Base-by-base conservation (phyloP, 1,139 yeast species). In the Candida sanyaensis region DNA sequence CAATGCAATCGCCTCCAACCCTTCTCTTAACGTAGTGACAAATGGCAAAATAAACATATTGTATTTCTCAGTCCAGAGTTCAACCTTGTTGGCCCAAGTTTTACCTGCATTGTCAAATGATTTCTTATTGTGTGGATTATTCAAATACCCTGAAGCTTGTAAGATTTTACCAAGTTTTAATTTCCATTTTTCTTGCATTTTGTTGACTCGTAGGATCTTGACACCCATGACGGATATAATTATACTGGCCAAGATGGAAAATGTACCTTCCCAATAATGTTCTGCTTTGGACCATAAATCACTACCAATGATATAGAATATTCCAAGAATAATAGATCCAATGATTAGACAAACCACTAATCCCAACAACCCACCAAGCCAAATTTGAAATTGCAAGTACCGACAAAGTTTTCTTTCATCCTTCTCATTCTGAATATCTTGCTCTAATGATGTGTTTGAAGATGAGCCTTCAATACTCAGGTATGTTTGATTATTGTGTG, bases 141-240 rank as follows among this genome's bases (percentile, higher is more conserved):
- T 38, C 13, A 38, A 38, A n/a, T 38, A 38, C 21, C 33, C 41
- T 5, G 41, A 28, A 9, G 26, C 5, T 28, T 38, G 32, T 27
- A 38, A 38, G 29, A 28, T 28, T 21, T 17, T 31, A 23, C 65
- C 58, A 31, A 88, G 77, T 65, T 88, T 88, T 48, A 80, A 69
- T 59, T 87, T 81, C 97, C 97, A 91, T 67, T 90, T 90, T 52
- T 82, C 83, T 68, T 88, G 89, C 90, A 90, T 82, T 45, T 64
- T 69, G 49, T 64, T 71, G 24, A 75, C 76, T 33, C 79, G 59
- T 31, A 75, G 61, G 11, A 75, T 71, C 48, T 74, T 73, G 21
- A 73, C 56, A 1, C 79, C 80, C 80, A 75, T 75, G 6, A 70
- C 63, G 1, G 79, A 72, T 17, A 75, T 75, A 41, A 75, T 73